These are phyloP conservation scores for Phascolomyces articulosus DNA, from an alignment of 371 early-diverging fungal species.

Conservation along the genomic window DNA sequence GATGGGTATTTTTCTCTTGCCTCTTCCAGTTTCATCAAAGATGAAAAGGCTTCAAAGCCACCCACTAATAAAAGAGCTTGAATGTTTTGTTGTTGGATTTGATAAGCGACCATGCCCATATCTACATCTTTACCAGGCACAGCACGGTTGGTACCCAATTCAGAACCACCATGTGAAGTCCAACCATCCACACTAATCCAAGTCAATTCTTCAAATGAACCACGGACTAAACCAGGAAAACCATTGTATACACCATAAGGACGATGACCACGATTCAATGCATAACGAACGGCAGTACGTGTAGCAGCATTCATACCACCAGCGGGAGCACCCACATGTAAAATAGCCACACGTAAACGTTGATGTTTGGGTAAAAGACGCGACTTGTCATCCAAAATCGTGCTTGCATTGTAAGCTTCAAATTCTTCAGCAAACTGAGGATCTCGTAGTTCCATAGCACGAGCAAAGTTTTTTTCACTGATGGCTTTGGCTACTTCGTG, in stretches of 20 bases:
- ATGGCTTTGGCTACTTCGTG: slow-evolving; percentile 89
- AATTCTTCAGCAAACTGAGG: slow-evolving; percentile 84
- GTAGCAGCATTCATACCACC: slow-evolving; percentile 99
- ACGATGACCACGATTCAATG: slow-evolving; percentile 83
- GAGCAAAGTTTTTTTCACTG: slow-evolving; percentile 78
- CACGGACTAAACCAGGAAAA: slow-evolving; percentile 91
- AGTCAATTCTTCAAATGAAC: slow-evolving; percentile 71
- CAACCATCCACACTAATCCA: slow-evolving; percentile 93
- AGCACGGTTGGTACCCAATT: slow-evolving; percentile 94
- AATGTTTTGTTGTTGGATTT: slow-evolving; percentile 89
- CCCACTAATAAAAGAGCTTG: slow-evolving; percentile 93
- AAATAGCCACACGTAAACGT: slow-evolving; percentile 86
- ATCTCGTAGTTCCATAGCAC: slow-evolving; percentile 92
- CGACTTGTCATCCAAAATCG: slow-evolving; percentile 43
- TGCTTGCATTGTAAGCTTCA: slow-evolving; percentile 61
- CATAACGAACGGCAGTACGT: slow-evolving; percentile 86
- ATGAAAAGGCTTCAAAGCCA: slow-evolving; percentile 93
- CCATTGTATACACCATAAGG: slow-evolving; percentile 92
- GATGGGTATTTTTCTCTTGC: slow-evolving; percentile 81
- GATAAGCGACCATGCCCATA: slow-evolving; percentile 87
- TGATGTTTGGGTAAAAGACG: slow-evolving; percentile 38
- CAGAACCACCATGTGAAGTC: slow-evolving; percentile 93
- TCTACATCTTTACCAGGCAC: slow-evolving; percentile 77
- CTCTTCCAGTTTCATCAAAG: slow-evolving; percentile 72
- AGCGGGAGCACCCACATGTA: slow-evolving; percentile 96